Percentiles rank a stretch among this genome's conserved stretches.
Evolutionary conservation across 306 rosid species (phyloP).

Genomic region (Gynostemma pentaphyllum): DNA sequence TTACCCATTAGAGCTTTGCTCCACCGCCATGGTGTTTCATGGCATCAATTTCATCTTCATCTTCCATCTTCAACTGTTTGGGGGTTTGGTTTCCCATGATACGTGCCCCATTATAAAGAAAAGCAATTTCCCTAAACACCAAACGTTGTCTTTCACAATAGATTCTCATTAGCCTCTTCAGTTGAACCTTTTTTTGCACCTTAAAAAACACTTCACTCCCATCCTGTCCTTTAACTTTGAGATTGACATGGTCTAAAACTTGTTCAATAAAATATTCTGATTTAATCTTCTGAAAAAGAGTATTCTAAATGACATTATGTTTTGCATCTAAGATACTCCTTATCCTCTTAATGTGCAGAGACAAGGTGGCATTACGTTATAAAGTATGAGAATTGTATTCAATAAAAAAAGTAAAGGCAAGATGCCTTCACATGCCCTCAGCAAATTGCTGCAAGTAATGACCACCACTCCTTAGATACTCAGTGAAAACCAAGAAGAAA

Average conservation of each 20-base stretch:
- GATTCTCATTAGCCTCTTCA: slow-evolving; percentile 32
- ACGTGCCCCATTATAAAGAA: slow-evolving; percentile 30
- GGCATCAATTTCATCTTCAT: slow-evolving; percentile 42
- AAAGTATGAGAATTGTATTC: background rate
- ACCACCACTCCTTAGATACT: background rate
- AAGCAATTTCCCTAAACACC: slow-evolving; percentile 14
- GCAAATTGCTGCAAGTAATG: background rate
- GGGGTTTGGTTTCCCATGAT: slow-evolving; percentile 32
- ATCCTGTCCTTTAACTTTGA: slow-evolving; percentile 53
- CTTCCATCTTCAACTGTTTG: slow-evolving; percentile 42
- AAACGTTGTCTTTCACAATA: slow-evolving; percentile 28
- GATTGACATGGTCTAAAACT: slow-evolving; percentile 19
- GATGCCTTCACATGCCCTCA: background rate
- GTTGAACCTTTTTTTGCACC: slow-evolving; percentile 26
- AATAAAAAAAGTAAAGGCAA: background rate
- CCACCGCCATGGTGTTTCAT: slow-evolving; percentile 52
- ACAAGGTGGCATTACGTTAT: no score
- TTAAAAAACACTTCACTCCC: slow-evolving; percentile 30
- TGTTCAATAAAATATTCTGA: no score
- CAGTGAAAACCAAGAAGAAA: background rate
- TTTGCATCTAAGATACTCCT: no score
- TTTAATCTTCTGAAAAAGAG: no score
- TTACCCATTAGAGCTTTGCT: no score
- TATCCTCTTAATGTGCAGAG: no score
- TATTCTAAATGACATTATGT: no score